These are phyloP conservation scores for Niveomyces coronatus DNA, from an alignment of 2,329 filamentous ascomycete genomes.

Conservation along the genomic window DNA sequence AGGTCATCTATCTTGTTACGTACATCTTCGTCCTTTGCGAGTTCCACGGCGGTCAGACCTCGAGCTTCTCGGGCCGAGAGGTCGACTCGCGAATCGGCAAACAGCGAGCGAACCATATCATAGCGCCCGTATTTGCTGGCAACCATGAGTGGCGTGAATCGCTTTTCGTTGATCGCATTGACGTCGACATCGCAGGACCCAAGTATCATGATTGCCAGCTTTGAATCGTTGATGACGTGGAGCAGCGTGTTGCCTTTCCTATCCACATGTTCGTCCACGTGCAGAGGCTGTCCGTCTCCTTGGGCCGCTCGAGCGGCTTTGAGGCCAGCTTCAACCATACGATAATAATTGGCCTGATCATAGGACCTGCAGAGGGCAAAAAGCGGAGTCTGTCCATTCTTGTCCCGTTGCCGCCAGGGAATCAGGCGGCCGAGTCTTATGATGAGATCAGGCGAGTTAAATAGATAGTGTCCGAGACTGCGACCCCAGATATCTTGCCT, in stretches of 20 bases:
- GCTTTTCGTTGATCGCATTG: slow-evolving; percentile 90
- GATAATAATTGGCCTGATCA: slow-evolving; percentile 75
- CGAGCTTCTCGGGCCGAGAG: slow-evolving; percentile 72
- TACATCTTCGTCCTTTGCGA: slow-evolving; percentile 96
- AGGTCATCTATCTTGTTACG: slow-evolving; percentile 94
- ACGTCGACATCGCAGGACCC: slow-evolving; percentile 86
- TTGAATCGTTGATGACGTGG: slow-evolving; percentile 86
- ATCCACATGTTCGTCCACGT: slow-evolving; percentile 88
- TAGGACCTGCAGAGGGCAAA: slow-evolving; percentile 94
- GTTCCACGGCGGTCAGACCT: slow-evolving; percentile 85
- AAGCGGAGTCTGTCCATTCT: slow-evolving; percentile 93
- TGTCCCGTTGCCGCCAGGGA: slow-evolving; percentile 85
- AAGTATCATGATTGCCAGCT: slow-evolving; percentile 65
- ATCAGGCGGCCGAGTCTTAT: slow-evolving; percentile 63
- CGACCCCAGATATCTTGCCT: slow-evolving; percentile 76
- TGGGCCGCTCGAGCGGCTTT: slow-evolving; percentile 64
- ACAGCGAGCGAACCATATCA: slow-evolving; percentile 83
- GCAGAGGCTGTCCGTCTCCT: slow-evolving; percentile 66
- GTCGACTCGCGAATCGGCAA: slow-evolving; percentile 80
- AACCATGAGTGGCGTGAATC: slow-evolving; percentile 93
- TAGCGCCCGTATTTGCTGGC: slow-evolving; percentile 96
- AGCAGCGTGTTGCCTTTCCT: slow-evolving; percentile 86
- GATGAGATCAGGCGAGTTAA: slow-evolving; percentile 79
- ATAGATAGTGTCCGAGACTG: slow-evolving; percentile 90
- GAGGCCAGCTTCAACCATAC: slow-evolving; percentile 79